Conservation (phyloP, 108 stramenopile species). For the Skeletonema costatum region DNA sequence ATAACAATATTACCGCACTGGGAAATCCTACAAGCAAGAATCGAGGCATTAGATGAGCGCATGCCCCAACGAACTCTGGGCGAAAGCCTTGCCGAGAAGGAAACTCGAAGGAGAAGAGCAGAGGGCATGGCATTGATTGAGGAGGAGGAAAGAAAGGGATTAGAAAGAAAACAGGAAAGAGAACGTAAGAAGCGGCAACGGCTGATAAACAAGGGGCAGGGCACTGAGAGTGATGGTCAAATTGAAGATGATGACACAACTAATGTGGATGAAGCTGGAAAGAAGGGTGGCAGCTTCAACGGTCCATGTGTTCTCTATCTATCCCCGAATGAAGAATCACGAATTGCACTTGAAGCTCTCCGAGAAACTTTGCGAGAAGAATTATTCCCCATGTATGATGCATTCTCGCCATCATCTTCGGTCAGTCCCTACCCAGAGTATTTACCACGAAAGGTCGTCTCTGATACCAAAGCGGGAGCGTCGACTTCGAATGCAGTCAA, state of each 20-base stretch:
- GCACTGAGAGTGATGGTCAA: neutral
- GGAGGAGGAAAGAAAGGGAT: constrained; percentile 55
- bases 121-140: constrained; percentile 54
- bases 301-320: constrained; percentile 78
- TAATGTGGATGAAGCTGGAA: constrained; percentile 23
- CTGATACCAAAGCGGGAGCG: constrained; percentile 1
- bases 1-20: constrained; percentile 71
- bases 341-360: constrained; percentile 45
- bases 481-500: neutral
- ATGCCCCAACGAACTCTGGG: constrained; percentile 20
- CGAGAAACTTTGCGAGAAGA: constrained; percentile 48
- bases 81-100: constrained; percentile 23
- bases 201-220: constrained; percentile 5
- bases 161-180: constrained; percentile 38
- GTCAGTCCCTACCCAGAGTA: constrained; percentile 49
- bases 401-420: constrained; percentile 46
- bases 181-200: constrained; percentile 30
- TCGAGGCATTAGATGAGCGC: constrained; percentile 33
- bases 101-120: constrained; percentile 31
- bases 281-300: constrained; percentile 50
- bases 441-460: constrained; percentile 42
- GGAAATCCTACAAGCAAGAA: constrained; percentile 52
- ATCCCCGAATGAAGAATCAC: constrained; percentile 68
- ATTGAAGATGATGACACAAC: constrained; percentile 9
- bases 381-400: constrained; percentile 46